phyloP scores from a whole-genome alignment of 768 basidiomycete species.

The Amanita rimosa region DNA sequence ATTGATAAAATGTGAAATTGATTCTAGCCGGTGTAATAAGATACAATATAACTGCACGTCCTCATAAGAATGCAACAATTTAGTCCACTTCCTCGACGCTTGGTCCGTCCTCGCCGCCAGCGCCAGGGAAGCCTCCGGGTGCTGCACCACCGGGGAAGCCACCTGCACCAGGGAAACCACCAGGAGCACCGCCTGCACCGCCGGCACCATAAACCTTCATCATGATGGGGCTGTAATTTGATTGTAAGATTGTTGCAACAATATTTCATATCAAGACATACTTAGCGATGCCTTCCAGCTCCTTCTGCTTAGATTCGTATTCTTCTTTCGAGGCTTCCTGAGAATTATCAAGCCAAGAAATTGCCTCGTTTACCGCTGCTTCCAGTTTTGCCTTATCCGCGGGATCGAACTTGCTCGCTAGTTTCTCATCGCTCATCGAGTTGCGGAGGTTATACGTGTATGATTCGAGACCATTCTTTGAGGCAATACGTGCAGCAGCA shows the following conservation, averaged over 20 bases:
- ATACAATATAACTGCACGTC: constrained; percentile 4
- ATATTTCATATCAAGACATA: constrained; percentile 11
- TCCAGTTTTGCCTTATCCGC: constrained; percentile 82
- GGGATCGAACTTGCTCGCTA: constrained; percentile 79
- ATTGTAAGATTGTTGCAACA: constrained; percentile 3
- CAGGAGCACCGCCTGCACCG: constrained; percentile 45
- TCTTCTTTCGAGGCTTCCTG: constrained; percentile 92
- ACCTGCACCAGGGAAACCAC: constrained; percentile 41
- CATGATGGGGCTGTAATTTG: constrained; percentile 37
- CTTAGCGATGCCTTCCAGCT: constrained; percentile 77
- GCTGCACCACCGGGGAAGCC: constrained; percentile 37
- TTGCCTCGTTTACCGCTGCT: constrained; percentile 69
- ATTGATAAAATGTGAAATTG: background rate
- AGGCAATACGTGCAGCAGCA: constrained; percentile 66
- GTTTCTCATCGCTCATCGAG: constrained; percentile 75
- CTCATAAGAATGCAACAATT: constrained; percentile 1
- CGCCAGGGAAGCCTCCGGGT: constrained; percentile 61
- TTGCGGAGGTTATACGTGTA: constrained; percentile 94
- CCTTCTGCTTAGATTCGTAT: constrained; percentile 88
- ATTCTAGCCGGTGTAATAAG: constrained; percentile 4
- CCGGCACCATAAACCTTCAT: constrained; percentile 70
- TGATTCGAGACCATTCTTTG: constrained; percentile 92
- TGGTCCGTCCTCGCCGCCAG: constrained; percentile 68
- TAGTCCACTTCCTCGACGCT: constrained; percentile 88
- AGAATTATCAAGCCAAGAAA: constrained; percentile 77